A percentile compares a stretch with the other conserved stretches of the same genome.
phyloP scores from a whole-genome alignment of 1,284 basidiomycete genomes.

The Ganoderma lingzhi region DNA sequence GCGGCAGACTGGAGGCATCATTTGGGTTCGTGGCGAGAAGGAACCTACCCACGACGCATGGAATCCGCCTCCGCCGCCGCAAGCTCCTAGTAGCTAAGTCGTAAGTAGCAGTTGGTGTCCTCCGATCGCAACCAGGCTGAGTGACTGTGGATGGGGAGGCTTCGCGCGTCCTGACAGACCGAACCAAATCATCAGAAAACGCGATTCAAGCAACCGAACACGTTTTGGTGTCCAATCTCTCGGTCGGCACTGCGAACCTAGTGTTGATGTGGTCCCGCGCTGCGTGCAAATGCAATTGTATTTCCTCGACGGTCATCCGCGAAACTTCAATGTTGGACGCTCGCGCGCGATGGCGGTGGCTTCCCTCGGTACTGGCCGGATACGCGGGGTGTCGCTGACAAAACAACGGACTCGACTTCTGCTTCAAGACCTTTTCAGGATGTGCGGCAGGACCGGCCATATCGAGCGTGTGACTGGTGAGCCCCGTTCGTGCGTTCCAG shows the following conservation, averaged over 20 bases:
- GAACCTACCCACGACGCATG: conserved; percentile 1
- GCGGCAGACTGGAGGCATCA: neutral
- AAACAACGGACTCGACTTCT: neutral
- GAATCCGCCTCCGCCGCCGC: neutral
- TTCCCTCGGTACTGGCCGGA: neutral
- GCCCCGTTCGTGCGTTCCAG: neutral
- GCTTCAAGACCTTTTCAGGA: neutral
- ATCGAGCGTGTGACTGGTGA: conserved; percentile 4
- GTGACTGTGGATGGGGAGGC: conserved; percentile 30
- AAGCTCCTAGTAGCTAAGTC: neutral
- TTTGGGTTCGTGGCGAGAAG: neutral
- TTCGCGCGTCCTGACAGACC: conserved; percentile 18
- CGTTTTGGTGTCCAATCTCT: neutral
- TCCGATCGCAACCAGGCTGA: conserved; percentile 29
- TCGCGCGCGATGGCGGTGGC: conserved; percentile 1
- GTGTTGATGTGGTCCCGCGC: neutral
- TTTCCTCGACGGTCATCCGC: conserved; percentile 2
- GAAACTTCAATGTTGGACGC: conserved; percentile 1
- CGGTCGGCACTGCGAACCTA: neutral
- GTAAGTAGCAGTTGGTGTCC: conserved; percentile 2
- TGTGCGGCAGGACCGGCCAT: conserved; percentile 1
- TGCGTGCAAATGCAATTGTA: neutral
- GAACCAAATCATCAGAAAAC: conserved; percentile 4
- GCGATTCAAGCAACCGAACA: conserved; percentile 3
- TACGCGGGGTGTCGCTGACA: conserved; percentile 3